Evolutionary conservation across 2,329 filamentous ascomycete species (phyloP), one percentile per base, ranked within the genome.

Genomic region (Paracoccidioides brasiliensis): DNA sequence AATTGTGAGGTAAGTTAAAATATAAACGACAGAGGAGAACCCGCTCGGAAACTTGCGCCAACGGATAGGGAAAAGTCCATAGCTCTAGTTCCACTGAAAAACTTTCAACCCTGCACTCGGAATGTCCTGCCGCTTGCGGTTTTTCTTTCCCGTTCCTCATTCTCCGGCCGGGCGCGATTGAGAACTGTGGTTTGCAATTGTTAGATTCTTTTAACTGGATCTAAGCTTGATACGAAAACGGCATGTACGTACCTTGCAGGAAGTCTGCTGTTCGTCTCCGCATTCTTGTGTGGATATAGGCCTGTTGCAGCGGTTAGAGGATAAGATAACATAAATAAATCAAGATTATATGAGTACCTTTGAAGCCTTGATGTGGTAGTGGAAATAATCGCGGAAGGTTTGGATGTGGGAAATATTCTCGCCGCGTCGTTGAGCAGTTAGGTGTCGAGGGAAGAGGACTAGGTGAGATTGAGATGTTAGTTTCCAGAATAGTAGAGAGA

Each of bases 371-470:
- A 98, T 98, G 74, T 98, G 93, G 72, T 99, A 99, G 73, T 99
- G 93, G 79, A 99, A 98, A 74, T 98, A 98, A 70, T 98, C 93
- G 63, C 93, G 88, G 87, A 98, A 98, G 12, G 93, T 99, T 75
- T 99, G 94, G 66, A 99, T 97, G 71, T 98, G 94, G 52, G 90
- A 96, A 64, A 99, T 98, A 69, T 94, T 90, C 62, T 96, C 90
- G 58, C 88, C 85, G 76, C 94, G 88, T 68, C 90, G 83, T 72
- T 96, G 89, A 12, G 84, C 83, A 12, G 90, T 91, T 62, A 99
- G 78, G 72, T 99, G 94, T 61, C 93, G 85, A 49, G 93, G 91
- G 77, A 98, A 98, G 45, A 98, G 80, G 50, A 97, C 93, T 94
- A 58, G 1, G 14, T 55, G 66, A 15, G 14, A 41, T 28, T 67